Conservation (phyloP, 306 rosid genomes). For the Dryas octopetala region DNA sequence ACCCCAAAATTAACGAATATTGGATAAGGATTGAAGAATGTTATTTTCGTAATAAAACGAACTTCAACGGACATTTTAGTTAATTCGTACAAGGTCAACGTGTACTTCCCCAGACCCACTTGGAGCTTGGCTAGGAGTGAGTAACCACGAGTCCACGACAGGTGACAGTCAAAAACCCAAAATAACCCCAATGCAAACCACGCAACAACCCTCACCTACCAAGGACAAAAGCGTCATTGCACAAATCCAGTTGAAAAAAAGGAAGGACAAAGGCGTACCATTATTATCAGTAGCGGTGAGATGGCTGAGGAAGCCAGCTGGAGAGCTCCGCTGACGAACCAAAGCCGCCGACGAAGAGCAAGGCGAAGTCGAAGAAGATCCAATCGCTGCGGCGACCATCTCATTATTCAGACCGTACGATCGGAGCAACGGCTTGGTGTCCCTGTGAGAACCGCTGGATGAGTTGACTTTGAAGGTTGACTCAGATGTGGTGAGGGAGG, state of each 20-base stretch:
- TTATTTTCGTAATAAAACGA: slow-evolving; percentile 1
- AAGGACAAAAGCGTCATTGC: neutral
- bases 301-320: slow-evolving; percentile 77
- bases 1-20: neutral
- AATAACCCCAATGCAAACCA: neutral
- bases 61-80: slow-evolving; percentile 1
- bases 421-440: slow-evolving; percentile 24
- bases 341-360: slow-evolving; percentile 40
- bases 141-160: no score
- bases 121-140: no score
- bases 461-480: slow-evolving; percentile 40
- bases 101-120: neutral
- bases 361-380: slow-evolving; percentile 37
- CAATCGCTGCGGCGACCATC: slow-evolving; percentile 18
- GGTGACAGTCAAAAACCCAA: neutral
- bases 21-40: neutral
- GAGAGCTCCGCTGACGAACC: slow-evolving; percentile 91
- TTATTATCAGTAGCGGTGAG: slow-evolving; percentile 36
- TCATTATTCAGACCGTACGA: slow-evolving; percentile 43
- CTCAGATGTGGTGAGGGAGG: slow-evolving; percentile 38
- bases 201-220: neutral
- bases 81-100: neutral
- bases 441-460: slow-evolving; percentile 20
- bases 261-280: slow-evolving; percentile 27
- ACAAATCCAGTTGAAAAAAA: neutral